These are phyloP conservation scores for Eutypella sp. DNA, from an alignment of 2,329 filamentous ascomycete genomes.

Conservation along the genomic window DNA sequence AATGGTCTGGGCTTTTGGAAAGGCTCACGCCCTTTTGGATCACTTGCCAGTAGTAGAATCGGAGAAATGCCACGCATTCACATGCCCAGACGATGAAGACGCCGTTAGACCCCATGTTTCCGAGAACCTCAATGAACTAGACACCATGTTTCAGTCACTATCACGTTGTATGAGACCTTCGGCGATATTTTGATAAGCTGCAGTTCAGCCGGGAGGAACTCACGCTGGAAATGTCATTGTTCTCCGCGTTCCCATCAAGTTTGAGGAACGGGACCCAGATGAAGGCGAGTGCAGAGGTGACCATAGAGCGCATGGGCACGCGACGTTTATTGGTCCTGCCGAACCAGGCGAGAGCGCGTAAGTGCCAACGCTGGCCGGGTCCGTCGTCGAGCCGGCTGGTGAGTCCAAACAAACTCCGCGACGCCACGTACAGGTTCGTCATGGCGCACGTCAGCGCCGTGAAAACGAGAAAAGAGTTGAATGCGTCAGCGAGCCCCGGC, in stretches of 20 bases:
- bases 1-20: background rate
- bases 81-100: constrained; percentile 36
- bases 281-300: constrained; percentile 33
- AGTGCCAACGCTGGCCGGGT: constrained; percentile 16
- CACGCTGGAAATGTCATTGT: constrained; percentile 10
- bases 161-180: background rate
- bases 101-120: constrained; percentile 31
- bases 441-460: constrained; percentile 28
- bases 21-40: background rate
- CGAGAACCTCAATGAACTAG: constrained; percentile 35
- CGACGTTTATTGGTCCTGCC: constrained; percentile 25
- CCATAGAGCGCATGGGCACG: constrained; percentile 33
- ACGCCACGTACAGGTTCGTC: constrained; percentile 31
- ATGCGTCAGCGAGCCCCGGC: constrained; percentile 17
- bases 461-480: constrained; percentile 30
- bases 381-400: constrained; percentile 24
- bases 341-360: constrained; percentile 25
- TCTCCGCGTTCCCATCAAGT: constrained; percentile 12
- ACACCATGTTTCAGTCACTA: background rate
- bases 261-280: constrained; percentile 38
- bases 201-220: no score
- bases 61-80: constrained; percentile 35
- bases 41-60: constrained; percentile 31
- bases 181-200: no score
- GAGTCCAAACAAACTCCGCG: constrained; percentile 28